Percentiles rank a stretch among this genome's conserved stretches.
phyloP scores from a whole-genome alignment of 2,329 filamentous ascomycete species.

The Rhynchosporium graminicola region DNA sequence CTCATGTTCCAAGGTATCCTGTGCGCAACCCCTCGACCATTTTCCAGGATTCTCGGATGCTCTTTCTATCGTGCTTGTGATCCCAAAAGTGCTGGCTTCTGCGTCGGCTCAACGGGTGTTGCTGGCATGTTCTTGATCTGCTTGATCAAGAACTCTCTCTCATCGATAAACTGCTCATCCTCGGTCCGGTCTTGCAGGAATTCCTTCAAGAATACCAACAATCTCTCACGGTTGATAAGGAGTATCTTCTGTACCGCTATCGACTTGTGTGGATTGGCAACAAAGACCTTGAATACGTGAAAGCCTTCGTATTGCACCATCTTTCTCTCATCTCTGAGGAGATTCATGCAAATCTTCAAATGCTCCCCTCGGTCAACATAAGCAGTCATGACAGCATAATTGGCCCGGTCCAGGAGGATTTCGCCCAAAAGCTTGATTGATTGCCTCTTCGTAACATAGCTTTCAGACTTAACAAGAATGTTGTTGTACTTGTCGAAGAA shows the following conservation, averaged over 20 bases:
- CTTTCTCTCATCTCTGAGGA: conserved; percentile 90
- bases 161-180: conserved; percentile 97
- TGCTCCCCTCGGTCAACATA: conserved; percentile 96
- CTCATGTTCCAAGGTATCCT: background rate
- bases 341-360: conserved; percentile 97
- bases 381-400: conserved; percentile 97
- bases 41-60: background rate
- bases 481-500: conserved; percentile 94
- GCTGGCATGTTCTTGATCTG: conserved; percentile 76
- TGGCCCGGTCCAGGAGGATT: conserved; percentile 89
- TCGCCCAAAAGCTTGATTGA: conserved; percentile 97
- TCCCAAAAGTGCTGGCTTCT: conserved; percentile 41
- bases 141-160: conserved; percentile 95
- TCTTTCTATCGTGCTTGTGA: conserved; percentile 32
- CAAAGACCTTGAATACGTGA: conserved; percentile 99
- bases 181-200: conserved; percentile 95
- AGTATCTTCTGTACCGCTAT: conserved; percentile 92
- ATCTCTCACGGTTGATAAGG: conserved; percentile 91
- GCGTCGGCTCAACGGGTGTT: conserved; percentile 50
- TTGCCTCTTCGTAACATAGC: conserved; percentile 96
- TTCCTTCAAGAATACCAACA: conserved; percentile 83
- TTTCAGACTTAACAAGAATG: conserved; percentile 84
- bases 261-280: conserved; percentile 98
- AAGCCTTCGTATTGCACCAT: conserved; percentile 99
- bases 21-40: background rate